Evolutionary conservation across 2,329 filamentous ascomycete species (phyloP).

Genomic region (Rhytidhysteron rufulum): DNA sequence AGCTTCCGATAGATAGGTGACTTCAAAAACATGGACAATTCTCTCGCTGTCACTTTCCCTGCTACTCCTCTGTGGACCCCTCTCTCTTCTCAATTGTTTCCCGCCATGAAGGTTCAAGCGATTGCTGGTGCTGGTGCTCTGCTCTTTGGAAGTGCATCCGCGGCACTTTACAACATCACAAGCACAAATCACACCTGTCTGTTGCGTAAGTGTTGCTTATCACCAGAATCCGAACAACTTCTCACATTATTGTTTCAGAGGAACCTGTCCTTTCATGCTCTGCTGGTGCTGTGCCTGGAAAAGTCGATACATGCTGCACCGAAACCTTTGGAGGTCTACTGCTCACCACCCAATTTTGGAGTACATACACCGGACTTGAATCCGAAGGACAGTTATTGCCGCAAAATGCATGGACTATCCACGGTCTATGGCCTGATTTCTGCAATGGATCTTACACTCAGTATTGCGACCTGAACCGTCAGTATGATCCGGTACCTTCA

Average conservation of each 20-base stretch:
- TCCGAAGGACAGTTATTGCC: constrained; percentile 56
- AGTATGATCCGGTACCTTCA: constrained; percentile 59
- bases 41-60: constrained; percentile 3
- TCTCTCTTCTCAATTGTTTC: constrained; percentile 1
- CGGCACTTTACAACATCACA: constrained; percentile 46
- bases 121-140: constrained; percentile 9
- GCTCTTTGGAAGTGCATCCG: constrained; percentile 20
- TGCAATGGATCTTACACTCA: constrained; percentile 60
- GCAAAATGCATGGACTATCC: constrained; percentile 54
- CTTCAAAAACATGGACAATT: constrained; percentile 11
- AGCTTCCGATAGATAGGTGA: constrained; percentile 14
- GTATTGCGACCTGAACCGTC: constrained; percentile 62
- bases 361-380: constrained; percentile 60
- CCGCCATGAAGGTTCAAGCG: constrained; percentile 20
- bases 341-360: constrained; percentile 62
- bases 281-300: constrained; percentile 19
- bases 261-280: constrained; percentile 31
- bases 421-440: constrained; percentile 57
- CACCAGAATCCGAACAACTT: neutral
- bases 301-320: constrained; percentile 59
- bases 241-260: constrained; percentile 7
- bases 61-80: no score
- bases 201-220: constrained; percentile 34
- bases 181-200: constrained; percentile 56
- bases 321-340: constrained; percentile 64